These are phyloP conservation scores for Metschnikowia koreensis DNA, from an alignment of 805 yeast genomes.

Conservation along the genomic window DNA sequence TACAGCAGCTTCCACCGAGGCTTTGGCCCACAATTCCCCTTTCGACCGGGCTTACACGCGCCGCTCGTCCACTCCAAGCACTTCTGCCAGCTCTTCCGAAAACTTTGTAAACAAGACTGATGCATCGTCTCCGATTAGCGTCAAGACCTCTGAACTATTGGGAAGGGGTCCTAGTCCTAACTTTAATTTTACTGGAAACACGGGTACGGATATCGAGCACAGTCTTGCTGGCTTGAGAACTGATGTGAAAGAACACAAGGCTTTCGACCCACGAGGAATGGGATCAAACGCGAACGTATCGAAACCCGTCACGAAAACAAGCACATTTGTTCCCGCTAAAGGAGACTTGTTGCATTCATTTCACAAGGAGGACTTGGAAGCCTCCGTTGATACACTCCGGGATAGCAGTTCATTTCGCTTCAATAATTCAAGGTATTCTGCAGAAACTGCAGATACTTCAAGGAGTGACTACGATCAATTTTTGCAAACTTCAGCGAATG, in stretches of 20 bases:
- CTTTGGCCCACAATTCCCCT: not conserved
- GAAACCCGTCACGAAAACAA: not conserved
- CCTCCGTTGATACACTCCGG: constrained; percentile 3
- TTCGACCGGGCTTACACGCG: constrained; percentile 1
- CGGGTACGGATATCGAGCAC: constrained; percentile 18
- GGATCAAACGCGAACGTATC: not conserved
- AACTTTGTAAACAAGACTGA: constrained; percentile 7
- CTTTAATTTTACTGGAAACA: not conserved
- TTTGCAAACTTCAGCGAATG: constrained; percentile 14
- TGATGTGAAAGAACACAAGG: constrained; percentile 27
- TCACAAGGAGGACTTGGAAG: constrained; percentile 1
- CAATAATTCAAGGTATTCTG: constrained; percentile 4
- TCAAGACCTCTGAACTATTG: constrained; percentile 13
- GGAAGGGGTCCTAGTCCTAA: constrained; percentile 13
- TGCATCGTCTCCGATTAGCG: constrained; percentile 16
- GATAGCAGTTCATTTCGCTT: constrained; percentile 10
- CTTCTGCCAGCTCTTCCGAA: constrained; percentile 12
- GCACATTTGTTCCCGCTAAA: constrained; percentile 11
- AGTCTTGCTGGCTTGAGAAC: constrained; percentile 29
- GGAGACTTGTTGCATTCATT: constrained; percentile 9
- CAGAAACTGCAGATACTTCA: constrained; percentile 12
- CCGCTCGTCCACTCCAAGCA: constrained; percentile 6
- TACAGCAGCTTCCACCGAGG: constrained; percentile 3
- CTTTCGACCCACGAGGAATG: constrained; percentile 16
- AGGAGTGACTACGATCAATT: constrained; percentile 26